These are phyloP conservation scores for Vigna reflexopilosa DNA, from an alignment of 306 rosid genomes.

Conservation along the genomic window DNA sequence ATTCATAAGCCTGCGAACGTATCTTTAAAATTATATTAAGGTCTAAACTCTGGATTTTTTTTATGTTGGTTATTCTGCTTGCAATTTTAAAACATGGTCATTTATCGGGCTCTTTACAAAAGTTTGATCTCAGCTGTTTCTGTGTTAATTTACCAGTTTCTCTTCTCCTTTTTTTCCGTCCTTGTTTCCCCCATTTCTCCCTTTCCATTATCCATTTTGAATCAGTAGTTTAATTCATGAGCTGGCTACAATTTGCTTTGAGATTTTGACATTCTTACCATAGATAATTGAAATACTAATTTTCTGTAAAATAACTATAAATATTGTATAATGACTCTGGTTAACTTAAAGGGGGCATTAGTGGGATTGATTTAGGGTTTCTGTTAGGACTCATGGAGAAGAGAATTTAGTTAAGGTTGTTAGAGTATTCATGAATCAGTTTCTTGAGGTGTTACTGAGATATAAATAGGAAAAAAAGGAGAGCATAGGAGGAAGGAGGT, in stretches of 20 bases:
- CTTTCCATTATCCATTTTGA: not conserved
- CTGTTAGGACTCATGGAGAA: no score
- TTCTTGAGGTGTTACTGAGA: no score
- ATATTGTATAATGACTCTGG: not conserved
- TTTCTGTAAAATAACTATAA: not conserved
- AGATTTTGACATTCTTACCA: not conserved
- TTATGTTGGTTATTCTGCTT: no score
- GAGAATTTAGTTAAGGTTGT: no score
- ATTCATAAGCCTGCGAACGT: no score
- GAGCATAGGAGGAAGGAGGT: no score
- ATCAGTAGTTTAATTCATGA: not conserved
- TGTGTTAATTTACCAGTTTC: not conserved
- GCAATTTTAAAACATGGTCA: no score
- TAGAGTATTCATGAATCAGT: no score
- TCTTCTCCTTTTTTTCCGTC: not conserved
- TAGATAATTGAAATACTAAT: not conserved
- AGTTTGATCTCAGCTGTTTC: not conserved
- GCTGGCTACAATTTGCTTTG: not conserved
- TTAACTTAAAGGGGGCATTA: not conserved
- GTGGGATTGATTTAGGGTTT: not conserved
- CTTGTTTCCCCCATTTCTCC: not conserved
- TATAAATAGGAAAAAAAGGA: no score
- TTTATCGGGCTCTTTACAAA: no score
- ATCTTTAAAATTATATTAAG: no score
- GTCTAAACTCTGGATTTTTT: no score